Percentiles rank a stretch among this genome's conserved stretches.
phyloP scores from a whole-genome alignment of 208 protist species.

The Wallacemonas sp. region DNA sequence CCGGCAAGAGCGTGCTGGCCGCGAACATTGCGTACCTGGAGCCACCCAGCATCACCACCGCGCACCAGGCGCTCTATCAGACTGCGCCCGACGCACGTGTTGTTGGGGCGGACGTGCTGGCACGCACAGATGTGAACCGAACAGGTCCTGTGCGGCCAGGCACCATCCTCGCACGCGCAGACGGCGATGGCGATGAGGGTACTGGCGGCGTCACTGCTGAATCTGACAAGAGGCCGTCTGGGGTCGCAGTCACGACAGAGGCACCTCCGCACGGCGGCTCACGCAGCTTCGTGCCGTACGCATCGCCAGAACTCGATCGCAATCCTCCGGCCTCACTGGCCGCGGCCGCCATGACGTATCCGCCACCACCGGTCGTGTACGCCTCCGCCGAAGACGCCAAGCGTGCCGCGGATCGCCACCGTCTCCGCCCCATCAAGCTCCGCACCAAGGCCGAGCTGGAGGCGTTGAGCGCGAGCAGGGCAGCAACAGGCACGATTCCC shows the following conservation, averaged over 20 bases:
- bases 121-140: neutral
- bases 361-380: slow-evolving; percentile 7
- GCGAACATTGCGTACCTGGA: slow-evolving; percentile 19
- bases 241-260: no score
- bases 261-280: no score
- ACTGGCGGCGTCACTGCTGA: no score
- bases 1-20: neutral
- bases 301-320: neutral
- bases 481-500: neutral
- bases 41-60: slow-evolving; percentile 13
- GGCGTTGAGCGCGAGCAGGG: neutral
- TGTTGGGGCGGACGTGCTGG: neutral
- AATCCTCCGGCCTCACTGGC: neutral
- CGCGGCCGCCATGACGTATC: slow-evolving; percentile 1
- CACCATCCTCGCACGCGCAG: neutral
- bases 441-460: neutral
- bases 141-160: neutral
- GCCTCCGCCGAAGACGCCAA: slow-evolving; percentile 1
- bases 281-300: slow-evolving; percentile 3
- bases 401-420: neutral
- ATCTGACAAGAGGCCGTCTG: no score
- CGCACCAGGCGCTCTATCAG: slow-evolving; percentile 2
- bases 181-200: neutral
- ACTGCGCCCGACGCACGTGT: neutral
- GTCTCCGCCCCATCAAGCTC: neutral